Base-by-base conservation (phyloP, 2,329 filamentous ascomycete genomes). In the Cladosporium sp. region DNA sequence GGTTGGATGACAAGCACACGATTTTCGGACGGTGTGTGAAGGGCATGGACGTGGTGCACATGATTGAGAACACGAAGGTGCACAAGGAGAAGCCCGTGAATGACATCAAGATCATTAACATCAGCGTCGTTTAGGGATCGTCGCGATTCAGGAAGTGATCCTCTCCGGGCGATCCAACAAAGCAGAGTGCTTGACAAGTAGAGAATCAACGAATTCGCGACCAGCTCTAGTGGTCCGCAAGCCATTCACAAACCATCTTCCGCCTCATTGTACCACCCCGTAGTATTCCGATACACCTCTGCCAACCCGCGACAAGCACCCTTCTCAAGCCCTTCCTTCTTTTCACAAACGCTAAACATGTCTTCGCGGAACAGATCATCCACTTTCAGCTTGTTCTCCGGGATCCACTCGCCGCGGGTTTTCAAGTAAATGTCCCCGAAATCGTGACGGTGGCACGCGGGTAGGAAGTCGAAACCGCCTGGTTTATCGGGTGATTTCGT, bases 41-140 rank as follows among this genome's bases (percentile, higher is more conserved):
- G 65, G 93, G 93, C 0, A 74, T 97, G 65, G 93, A 99, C 68
- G 89, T 99, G 17, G 85, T 99, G 54, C 90, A 97, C 69, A 89
- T 86, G 74, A 99, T 99, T 66, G 93, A 99, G 72, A 96, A 95
- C 67, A 79, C 81, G 13, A 87, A 86, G 66, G 90, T 90, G 3
- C 84, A 87, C 69, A 86, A 86, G 75, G 95, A 99, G 73, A 95
- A 92, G 74, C 93, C 93, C 1, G 88, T 95, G 68, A 90, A 96
- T 64, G 93, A 99, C 67, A 91, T 99, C 63, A 97, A 96, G 73
- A 95, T 99, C 59, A 82, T 99, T 52, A 96, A 88, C 66, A 95
- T 99, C 60, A 64, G 54, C 48, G 52, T 64, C 22, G 48, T 32
- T 3, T 51, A n/a, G n/a, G n/a, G n/a, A n/a, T n/a, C n/a, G n/a